Conservation (phyloP, 2,329 filamentous ascomycete genomes). For the Dothideomycetidae sp. region DNA sequence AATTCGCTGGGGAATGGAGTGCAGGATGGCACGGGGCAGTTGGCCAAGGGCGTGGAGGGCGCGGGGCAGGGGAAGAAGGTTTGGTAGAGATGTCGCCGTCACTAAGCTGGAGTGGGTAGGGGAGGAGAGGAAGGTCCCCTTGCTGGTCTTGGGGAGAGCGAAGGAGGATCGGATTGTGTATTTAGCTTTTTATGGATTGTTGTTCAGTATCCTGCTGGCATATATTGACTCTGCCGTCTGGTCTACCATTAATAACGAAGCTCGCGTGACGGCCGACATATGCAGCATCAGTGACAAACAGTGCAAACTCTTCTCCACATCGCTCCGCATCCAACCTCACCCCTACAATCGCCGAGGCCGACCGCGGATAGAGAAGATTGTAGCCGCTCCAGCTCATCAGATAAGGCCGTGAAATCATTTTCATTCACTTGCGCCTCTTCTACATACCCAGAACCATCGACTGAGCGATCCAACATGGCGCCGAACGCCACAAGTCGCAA, state of each 20-base stretch:
- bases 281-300: constrained; percentile 1
- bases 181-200: background rate
- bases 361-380: no score
- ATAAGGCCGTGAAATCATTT: no score
- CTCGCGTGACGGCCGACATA: no score
- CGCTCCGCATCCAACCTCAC: background rate
- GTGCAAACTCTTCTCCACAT: background rate
- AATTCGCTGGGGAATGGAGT: constrained; percentile 30
- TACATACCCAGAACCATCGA: no score
- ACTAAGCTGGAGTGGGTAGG: background rate
- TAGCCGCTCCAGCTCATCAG: no score
- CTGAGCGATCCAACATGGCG: constrained; percentile 10
- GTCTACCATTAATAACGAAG: no score
- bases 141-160: background rate
- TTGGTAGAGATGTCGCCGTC: constrained; percentile 10
- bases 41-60: constrained; percentile 33
- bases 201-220: no score
- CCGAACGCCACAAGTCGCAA: constrained; percentile 13
- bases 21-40: constrained; percentile 29
- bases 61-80: constrained; percentile 32
- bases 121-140: constrained; percentile 8
- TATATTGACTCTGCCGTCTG: no score
- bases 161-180: background rate
- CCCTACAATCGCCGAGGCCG: background rate
- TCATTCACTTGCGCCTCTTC: no score